Conservation (phyloP, 352 stramenopile genomes). For the Pythium sukuiense region DNA sequence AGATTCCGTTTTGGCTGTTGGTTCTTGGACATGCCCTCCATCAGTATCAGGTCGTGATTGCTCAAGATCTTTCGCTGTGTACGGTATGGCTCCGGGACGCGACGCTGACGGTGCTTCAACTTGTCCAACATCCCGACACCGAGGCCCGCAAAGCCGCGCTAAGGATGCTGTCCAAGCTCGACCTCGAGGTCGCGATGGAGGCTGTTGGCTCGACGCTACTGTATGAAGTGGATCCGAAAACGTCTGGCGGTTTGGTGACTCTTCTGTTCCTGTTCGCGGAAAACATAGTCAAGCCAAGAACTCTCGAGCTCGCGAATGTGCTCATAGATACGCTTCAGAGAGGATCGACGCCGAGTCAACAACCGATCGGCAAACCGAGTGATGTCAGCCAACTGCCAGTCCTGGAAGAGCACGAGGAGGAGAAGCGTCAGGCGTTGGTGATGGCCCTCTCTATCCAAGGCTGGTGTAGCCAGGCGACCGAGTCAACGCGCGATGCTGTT, state of each 20-base stretch:
- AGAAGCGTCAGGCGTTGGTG: background rate
- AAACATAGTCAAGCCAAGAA: background rate
- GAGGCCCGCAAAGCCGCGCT: background rate
- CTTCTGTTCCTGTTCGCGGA: conserved; percentile 14
- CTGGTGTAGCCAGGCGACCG: conserved; percentile 15
- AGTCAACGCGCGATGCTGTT: background rate
- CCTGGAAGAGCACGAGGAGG: background rate
- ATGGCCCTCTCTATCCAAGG: conserved; percentile 10
- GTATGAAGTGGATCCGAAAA: conserved; percentile 7
- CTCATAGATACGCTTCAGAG: conserved; percentile 14
- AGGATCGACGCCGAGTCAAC: background rate
- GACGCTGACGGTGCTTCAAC: conserved; percentile 4
- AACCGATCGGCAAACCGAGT: background rate
- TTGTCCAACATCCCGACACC: background rate
- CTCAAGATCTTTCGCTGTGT: conserved; percentile 4
- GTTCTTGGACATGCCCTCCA: background rate
- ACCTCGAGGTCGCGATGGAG: conserved; percentile 10
- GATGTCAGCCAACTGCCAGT: background rate
- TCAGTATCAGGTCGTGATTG: background rate
- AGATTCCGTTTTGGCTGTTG: background rate
- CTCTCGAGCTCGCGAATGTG: background rate
- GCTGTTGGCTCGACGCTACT: conserved; percentile 7
- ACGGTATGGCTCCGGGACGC: conserved; percentile 15
- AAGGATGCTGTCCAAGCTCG: conserved; percentile 14
- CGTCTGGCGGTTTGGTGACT: conserved; percentile 1